phyloP scores from a whole-genome alignment of 257 asterid genomes.

The Rauvolfia tetraphylla region DNA sequence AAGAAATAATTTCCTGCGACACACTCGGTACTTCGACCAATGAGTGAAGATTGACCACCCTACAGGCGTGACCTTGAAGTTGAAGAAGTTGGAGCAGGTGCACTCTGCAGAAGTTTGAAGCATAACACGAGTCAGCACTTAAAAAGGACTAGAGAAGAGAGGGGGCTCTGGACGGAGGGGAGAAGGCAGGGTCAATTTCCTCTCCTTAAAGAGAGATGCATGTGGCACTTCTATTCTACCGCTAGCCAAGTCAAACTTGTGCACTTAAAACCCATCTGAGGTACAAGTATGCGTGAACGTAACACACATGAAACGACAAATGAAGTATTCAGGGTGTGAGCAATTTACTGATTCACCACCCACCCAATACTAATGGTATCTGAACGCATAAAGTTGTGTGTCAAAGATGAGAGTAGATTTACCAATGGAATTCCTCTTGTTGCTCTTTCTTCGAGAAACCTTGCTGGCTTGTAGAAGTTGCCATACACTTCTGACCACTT shows the following conservation, averaged over 20 bases:
- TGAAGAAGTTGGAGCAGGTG: slow-evolving; percentile 48
- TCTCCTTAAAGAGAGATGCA: neutral
- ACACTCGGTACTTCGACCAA: neutral
- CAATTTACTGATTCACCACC: neutral
- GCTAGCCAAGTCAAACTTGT: neutral
- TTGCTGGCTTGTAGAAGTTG: slow-evolving; percentile 73
- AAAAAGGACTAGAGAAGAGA: neutral
- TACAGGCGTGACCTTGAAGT: slow-evolving; percentile 67
- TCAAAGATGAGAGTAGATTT: slow-evolving; percentile 30
- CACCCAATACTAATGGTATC: neutral
- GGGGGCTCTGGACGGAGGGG: neutral
- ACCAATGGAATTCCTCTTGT: slow-evolving; percentile 83
- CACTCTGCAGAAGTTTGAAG: slow-evolving; percentile 57
- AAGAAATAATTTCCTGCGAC: neutral
- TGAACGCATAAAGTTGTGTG: neutral
- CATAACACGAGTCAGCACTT: neutral
- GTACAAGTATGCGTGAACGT: neutral
- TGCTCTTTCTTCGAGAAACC: slow-evolving; percentile 85
- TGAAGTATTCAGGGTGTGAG: neutral
- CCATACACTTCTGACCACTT: slow-evolving; percentile 78
- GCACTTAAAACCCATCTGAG: neutral
- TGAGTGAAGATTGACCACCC: slow-evolving; percentile 1
- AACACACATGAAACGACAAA: neutral
- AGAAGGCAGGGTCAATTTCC: neutral
- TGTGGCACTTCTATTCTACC: neutral